Conservation (phyloP, 148 eudicot species). For the Selenicereus undatus region DNA sequence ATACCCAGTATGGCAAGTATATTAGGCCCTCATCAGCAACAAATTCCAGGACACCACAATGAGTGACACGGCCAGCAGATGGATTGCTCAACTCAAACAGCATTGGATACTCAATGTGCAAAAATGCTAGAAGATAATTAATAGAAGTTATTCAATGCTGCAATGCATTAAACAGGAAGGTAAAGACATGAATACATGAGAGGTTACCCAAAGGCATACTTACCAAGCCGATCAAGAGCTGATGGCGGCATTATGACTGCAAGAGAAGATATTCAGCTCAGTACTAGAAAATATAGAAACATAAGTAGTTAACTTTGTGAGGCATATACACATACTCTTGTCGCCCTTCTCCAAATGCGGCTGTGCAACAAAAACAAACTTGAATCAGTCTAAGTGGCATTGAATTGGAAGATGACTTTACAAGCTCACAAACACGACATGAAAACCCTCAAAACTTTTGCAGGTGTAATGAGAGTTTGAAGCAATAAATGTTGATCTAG, state of each 20-base stretch:
- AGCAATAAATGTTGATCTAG: not conserved
- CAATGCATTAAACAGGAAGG: not conserved
- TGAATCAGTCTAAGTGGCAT: conserved; percentile 20
- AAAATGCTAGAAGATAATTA: conserved; percentile 20
- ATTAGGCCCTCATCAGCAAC: conserved; percentile 38
- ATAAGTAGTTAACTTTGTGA: conserved; percentile 2
- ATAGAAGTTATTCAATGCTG: conserved; percentile 4
- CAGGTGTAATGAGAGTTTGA: conserved; percentile 2
- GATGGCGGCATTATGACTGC: conserved; percentile 45
- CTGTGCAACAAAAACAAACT: conserved; percentile 21
- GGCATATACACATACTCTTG: conserved; percentile 29
- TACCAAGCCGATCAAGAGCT: conserved; percentile 41
- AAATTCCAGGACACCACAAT: conserved; percentile 40
- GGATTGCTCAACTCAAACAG: conserved; percentile 35
- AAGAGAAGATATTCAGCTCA: conserved; percentile 9
- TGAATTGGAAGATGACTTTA: not conserved
- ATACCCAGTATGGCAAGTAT: conserved; percentile 37
- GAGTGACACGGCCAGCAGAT: conserved; percentile 31
- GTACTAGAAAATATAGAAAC: not conserved
- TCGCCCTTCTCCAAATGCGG: conserved; percentile 42
- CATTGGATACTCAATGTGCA: conserved; percentile 43
- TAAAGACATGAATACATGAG: not conserved
- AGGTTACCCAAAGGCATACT: not conserved
- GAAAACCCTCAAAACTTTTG: not conserved
- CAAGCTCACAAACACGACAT: conserved; percentile 2